Percentiles rank a stretch among this genome's conserved stretches.
Evolutionary conservation across 192 early-diverging fungal genomes (phyloP).

Genomic region (Coemansia sp.): DNA sequence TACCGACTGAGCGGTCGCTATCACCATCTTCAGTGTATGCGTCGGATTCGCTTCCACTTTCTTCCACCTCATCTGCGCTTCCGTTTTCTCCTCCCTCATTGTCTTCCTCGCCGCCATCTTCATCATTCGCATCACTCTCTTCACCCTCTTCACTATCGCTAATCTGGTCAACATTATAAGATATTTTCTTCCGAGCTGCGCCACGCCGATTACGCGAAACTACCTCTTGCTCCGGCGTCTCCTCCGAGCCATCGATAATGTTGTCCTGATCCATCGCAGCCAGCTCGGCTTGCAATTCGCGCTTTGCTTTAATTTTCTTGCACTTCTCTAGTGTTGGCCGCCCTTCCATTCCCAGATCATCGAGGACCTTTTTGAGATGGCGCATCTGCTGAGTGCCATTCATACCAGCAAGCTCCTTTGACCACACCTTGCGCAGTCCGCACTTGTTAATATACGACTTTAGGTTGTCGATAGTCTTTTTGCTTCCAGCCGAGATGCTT

Average conservation of each 20-base stretch:
- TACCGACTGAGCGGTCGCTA: neutral
- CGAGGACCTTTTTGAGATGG: slow-evolving; percentile 48
- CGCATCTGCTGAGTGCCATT: slow-evolving; percentile 48
- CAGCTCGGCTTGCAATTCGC: slow-evolving; percentile 59
- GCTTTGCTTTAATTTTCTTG: slow-evolving; percentile 55
- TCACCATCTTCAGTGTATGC: slow-evolving; percentile 19
- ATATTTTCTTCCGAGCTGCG: slow-evolving; percentile 15
- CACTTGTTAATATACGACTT: slow-evolving; percentile 53
- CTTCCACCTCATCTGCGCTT: slow-evolving; percentile 19
- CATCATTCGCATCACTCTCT: slow-evolving; percentile 10
- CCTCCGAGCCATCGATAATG: slow-evolving; percentile 19
- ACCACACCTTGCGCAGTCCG: slow-evolving; percentile 54
- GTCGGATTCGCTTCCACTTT: slow-evolving; percentile 20
- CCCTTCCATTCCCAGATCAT: slow-evolving; percentile 56
- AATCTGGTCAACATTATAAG: slow-evolving; percentile 28
- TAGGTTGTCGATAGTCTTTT: slow-evolving; percentile 35
- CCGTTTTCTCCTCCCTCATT: slow-evolving; percentile 8
- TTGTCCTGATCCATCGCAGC: slow-evolving; percentile 44
- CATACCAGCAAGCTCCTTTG: slow-evolving; percentile 52
- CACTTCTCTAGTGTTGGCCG: slow-evolving; percentile 62
- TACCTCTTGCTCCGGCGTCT: neutral
- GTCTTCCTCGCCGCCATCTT: slow-evolving; percentile 10
- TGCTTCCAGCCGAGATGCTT: slow-evolving; percentile 12
- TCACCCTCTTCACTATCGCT: slow-evolving; percentile 26
- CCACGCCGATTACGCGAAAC: slow-evolving; percentile 26